Base-by-base conservation (phyloP, 371 early-diverging fungal genomes). In the Nematocida ausubeli region DNA sequence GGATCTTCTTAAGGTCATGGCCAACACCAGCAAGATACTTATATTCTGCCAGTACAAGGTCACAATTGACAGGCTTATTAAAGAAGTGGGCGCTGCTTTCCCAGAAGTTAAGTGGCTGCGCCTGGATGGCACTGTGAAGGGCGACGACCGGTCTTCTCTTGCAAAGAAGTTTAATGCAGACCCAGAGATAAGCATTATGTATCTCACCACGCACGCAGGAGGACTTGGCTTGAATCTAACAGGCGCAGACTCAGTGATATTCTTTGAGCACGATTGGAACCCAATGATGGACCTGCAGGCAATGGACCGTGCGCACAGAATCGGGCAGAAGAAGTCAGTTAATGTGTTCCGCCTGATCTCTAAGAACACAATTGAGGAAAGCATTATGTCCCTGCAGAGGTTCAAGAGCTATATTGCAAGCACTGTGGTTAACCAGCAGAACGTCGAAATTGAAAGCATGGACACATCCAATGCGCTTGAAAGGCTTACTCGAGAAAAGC, bases 211-310 rank as follows among this genome's bases (percentile, higher is more conserved):
- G 0, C 92, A 91, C 64, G 95, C 95, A 19, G 99, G 99, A 83
- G 98, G 98, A 2, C 87, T 97, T 7, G 99, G 99, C 2, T 88
- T 99, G 2, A 99, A 98, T 80, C 84, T 99, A 80, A 96, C 96
- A 4, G 94, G 94, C 12, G 99, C 99, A 3, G 95, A 96, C 82
- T 95, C 95, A 1, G 98, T 98, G 5, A 95, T 99, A 37, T 95
- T 99, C 89, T 94, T 95, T 16, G 99, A 99, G 85, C 96, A 96
- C 85, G 99, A 99, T 82, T 99, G 97, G 93, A 99, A 99, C 85
- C 99, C 99, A 1, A 93, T 94, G 90, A 96, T 94, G 82, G 97
- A 98, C 84, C 88, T 89, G 44, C 95, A 95, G 83, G 96, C 96
- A 3, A 95, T 95, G 96, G 96, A 95, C 82, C 90, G 96, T 67